Conservation (phyloP, 805 yeast genomes). For the Phaffomyces thermotolerans region DNA sequence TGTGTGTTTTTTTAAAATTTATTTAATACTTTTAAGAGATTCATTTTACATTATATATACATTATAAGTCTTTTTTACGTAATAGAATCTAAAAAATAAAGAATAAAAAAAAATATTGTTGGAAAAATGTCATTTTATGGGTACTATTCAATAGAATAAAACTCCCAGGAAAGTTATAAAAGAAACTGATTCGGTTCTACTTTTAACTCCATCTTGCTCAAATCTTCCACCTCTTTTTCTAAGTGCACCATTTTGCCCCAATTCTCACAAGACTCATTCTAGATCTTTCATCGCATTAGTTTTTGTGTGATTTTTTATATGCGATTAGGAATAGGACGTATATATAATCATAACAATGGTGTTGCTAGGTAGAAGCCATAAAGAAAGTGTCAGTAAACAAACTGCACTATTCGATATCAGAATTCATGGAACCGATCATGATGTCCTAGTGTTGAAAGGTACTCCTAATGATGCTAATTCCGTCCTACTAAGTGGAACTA, state of each 20-base stretch:
- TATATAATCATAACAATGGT: background rate
- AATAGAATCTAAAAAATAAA: background rate
- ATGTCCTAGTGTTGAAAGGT: slow-evolving; percentile 78
- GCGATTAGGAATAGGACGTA: too few relatives aligned
- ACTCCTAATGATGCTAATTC: slow-evolving; percentile 70
- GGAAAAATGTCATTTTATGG: background rate
- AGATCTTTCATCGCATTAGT: background rate
- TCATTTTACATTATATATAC: too few relatives aligned
- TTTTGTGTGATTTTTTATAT: too few relatives aligned
- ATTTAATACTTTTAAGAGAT: too few relatives aligned
- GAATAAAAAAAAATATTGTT: background rate
- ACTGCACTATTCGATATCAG: slow-evolving; percentile 45
- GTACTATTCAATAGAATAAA: background rate
- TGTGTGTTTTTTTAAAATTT: too few relatives aligned
- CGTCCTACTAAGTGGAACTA: slow-evolving; percentile 65
- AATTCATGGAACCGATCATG: slow-evolving; percentile 60
- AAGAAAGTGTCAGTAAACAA: slow-evolving; percentile 20
- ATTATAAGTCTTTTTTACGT: background rate
- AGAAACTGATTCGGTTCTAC: too few relatives aligned
- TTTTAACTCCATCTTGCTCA: too few relatives aligned
- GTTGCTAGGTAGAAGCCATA: slow-evolving; percentile 14
- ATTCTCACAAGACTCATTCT: background rate
- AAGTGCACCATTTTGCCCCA: background rate
- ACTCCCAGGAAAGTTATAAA: too few relatives aligned
- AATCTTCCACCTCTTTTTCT: too few relatives aligned